phyloP scores from a whole-genome alignment of 2,329 filamentous ascomycete species.

The Sarocladium oryzae region DNA sequence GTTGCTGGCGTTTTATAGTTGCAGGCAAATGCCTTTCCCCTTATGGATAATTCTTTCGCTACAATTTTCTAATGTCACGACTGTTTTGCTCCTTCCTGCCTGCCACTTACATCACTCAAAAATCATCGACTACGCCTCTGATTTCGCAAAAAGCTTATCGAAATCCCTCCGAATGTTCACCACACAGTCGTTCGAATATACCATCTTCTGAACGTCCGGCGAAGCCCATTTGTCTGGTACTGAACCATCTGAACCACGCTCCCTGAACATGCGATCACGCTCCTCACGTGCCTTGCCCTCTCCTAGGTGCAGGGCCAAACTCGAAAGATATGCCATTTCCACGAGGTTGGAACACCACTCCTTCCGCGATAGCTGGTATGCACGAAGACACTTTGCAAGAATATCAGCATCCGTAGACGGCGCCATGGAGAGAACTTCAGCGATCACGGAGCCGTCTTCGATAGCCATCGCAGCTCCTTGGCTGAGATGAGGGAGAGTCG shows the following conservation, averaged over 20 bases:
- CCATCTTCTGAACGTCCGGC: constrained; percentile 58
- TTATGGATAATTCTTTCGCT: neutral
- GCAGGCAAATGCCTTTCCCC: neutral
- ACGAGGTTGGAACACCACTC: constrained; percentile 47
- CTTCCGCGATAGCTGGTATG: constrained; percentile 51
- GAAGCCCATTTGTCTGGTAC: constrained; percentile 64
- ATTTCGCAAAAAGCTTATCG: constrained; percentile 34
- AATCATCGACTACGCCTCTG: constrained; percentile 13
- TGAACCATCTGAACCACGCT: constrained; percentile 38
- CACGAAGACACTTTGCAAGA: constrained; percentile 43
- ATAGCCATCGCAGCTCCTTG: constrained; percentile 62
- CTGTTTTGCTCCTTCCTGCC: neutral
- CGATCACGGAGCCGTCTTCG: constrained; percentile 57
- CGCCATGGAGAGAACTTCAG: constrained; percentile 41
- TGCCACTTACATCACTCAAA: neutral
- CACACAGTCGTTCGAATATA: constrained; percentile 58
- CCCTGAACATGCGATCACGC: constrained; percentile 48
- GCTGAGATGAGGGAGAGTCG: constrained; percentile 59
- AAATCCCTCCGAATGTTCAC: constrained; percentile 46
- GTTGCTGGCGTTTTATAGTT: constrained; percentile 3
- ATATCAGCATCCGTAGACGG: constrained; percentile 27
- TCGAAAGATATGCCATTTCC: constrained; percentile 44
- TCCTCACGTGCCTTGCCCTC: constrained; percentile 50
- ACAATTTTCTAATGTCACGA: constrained; percentile 9
- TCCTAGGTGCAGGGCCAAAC: constrained; percentile 46